Conservation (phyloP, 805 yeast species). For the Candida anglica region DNA sequence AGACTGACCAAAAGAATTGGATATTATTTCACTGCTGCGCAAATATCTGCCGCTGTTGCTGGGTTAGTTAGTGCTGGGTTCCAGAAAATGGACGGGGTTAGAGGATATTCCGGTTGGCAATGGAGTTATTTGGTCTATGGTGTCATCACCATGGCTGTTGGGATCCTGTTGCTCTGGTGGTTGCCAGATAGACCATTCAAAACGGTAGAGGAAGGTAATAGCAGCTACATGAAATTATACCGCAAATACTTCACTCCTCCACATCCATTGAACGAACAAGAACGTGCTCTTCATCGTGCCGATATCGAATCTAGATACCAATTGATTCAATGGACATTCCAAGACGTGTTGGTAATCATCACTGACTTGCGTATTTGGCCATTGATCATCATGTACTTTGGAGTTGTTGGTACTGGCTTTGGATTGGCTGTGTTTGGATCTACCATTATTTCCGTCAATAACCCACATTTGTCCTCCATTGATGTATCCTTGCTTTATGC, state of each 20-base stretch:
- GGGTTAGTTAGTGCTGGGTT: conserved; percentile 86
- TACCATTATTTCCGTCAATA: conserved; percentile 62
- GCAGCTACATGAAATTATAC: conserved; percentile 16
- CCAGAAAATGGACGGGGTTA: conserved; percentile 70
- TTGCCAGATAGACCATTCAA: conserved; percentile 71
- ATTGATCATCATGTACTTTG: conserved; percentile 80
- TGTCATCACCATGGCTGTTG: conserved; percentile 57
- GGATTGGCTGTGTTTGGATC: conserved; percentile 86
- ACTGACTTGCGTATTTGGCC: conserved; percentile 75
- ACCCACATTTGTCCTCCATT: conserved; percentile 61
- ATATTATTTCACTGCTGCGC: conserved; percentile 89
- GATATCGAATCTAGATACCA: conserved; percentile 57
- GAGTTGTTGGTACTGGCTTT: conserved; percentile 88
- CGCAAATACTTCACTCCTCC: conserved; percentile 23
- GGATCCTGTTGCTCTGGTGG: conserved; percentile 73
- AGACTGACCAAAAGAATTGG: conserved; percentile 78
- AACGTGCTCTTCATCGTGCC: conserved; percentile 49
- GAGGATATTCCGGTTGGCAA: conserved; percentile 79
- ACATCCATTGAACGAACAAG: conserved; percentile 52
- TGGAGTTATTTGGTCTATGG: conserved; percentile 85
- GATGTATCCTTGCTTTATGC: conserved; percentile 74
- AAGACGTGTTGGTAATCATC: conserved; percentile 52
- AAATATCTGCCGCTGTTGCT: conserved; percentile 83
- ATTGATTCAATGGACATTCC: conserved; percentile 51
- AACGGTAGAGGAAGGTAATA: conserved; percentile 8